phyloP scores from a whole-genome alignment of 257 asterid genomes.

The Striga asiatica region DNA sequence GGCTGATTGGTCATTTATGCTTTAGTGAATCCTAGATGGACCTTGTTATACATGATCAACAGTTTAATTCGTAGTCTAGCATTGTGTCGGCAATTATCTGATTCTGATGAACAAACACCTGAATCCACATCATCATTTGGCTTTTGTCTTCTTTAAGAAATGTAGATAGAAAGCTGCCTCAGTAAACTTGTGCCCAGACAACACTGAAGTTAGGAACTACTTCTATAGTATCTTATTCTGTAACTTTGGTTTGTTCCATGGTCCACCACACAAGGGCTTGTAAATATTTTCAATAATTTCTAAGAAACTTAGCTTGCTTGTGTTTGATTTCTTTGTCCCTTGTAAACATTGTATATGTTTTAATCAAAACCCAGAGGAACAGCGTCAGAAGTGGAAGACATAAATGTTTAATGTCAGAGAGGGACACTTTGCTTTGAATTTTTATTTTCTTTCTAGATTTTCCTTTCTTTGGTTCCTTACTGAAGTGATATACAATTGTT shows the following conservation, averaged over 20 bases:
- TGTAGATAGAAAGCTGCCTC: not conserved
- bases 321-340: not conserved
- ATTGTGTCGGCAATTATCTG: not conserved
- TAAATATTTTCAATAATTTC: not conserved
- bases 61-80: too few relatives aligned
- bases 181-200: not conserved
- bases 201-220: not conserved
- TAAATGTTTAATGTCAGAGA: too few relatives aligned
- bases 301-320: not conserved
- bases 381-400: too few relatives aligned
- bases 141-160: not conserved
- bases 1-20: constrained; percentile 3
- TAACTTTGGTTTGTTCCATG: not conserved
- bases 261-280: not conserved
- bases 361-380: too few relatives aligned
- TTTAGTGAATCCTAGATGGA: not conserved
- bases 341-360: not conserved
- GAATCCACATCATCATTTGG: not conserved
- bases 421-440: too few relatives aligned
- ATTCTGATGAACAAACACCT: not conserved
- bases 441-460: too few relatives aligned
- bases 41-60: too few relatives aligned
- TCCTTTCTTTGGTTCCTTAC: too few relatives aligned
- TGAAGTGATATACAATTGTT: not conserved
- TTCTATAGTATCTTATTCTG: too few relatives aligned